phyloP scores from a whole-genome alignment of 2,329 filamentous ascomycete genomes.

The Penicillium sp. region DNA sequence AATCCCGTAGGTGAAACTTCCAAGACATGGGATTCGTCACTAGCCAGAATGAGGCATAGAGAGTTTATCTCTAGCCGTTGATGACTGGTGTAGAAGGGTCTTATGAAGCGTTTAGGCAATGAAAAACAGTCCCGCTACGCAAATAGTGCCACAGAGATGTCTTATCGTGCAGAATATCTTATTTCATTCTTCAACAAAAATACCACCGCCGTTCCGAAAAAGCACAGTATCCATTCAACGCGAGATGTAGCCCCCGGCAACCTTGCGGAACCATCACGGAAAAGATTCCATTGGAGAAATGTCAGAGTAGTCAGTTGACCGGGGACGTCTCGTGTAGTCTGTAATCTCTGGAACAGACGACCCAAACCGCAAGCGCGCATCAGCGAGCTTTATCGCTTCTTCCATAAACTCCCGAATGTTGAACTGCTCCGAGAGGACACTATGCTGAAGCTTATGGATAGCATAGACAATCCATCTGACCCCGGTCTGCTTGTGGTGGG shows the following conservation, averaged over 20 bases:
- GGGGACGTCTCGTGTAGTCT: not conserved
- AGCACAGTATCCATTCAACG: not conserved
- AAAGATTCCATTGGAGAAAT: not conserved
- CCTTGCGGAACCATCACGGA: not conserved
- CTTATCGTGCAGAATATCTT: not conserved
- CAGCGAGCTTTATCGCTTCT: slow-evolving; percentile 1
- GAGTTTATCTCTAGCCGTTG: too few species aligned
- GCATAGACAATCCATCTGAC: slow-evolving; percentile 5
- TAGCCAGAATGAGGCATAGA: too few species aligned
- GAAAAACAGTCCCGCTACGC: not conserved
- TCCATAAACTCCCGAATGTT: slow-evolving; percentile 4
- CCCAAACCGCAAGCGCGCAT: not conserved
- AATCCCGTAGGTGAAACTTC: slow-evolving; percentile 5
- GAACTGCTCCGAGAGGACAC: slow-evolving; percentile 2
- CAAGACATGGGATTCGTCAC: slow-evolving; percentile 5
- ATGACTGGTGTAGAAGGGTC: too few species aligned
- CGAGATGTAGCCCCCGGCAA: too few species aligned
- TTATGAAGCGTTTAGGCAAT: too few species aligned
- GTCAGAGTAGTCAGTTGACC: not conserved
- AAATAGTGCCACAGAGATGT: not conserved
- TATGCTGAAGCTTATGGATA: slow-evolving; percentile 1
- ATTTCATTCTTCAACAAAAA: not conserved
- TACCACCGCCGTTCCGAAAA: not conserved
- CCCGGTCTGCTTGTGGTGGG: not conserved
- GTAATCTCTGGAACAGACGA: not conserved